Percentiles rank a stretch among this genome's conserved stretches.
Evolutionary conservation across 2,329 filamentous ascomycete species (phyloP).

Genomic region (Paraphoma sp.): DNA sequence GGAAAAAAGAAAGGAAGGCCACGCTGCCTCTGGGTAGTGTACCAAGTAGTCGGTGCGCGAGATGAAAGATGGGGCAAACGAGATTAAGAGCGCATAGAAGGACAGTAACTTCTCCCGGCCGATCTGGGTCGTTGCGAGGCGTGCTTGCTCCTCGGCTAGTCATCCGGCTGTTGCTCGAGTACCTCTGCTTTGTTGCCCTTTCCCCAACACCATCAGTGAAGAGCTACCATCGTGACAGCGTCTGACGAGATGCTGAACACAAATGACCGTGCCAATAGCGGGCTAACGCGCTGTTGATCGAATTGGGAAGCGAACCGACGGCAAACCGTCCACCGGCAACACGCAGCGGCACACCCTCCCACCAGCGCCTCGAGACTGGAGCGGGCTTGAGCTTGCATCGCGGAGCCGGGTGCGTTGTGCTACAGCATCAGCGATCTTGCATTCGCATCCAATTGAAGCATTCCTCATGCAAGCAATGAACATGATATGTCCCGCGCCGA

Average conservation of each 20-base stretch:
- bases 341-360: conserved; percentile 23
- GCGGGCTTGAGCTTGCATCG: conserved; percentile 22
- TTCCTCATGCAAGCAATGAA: neutral
- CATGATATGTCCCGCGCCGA: neutral
- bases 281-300: conserved; percentile 17
- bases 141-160: conserved; percentile 2
- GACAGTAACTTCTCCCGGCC: conserved; percentile 1
- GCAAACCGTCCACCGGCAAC: conserved; percentile 14
- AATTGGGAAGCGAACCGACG: conserved; percentile 2
- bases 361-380: conserved; percentile 3
- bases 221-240: conserved; percentile 13
- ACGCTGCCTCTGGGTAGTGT: conserved; percentile 7
- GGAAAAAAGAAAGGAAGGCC: conserved; percentile 11
- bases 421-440: conserved; percentile 19
- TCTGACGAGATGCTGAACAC: conserved; percentile 8
- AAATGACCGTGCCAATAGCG: conserved; percentile 10
- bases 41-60: conserved; percentile 12
- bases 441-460: conserved; percentile 17
- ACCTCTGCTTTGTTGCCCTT: conserved; percentile 1
- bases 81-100: conserved; percentile 13
- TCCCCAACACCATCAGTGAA: conserved; percentile 2
- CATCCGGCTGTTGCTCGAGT: neutral
- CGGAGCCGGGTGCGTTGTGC: conserved; percentile 23
- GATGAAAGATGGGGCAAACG: conserved; percentile 4
- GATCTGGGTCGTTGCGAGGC: neutral